Conservation (phyloP, 2,329 filamentous ascomycete species). For the Shiraia bambusicola region DNA sequence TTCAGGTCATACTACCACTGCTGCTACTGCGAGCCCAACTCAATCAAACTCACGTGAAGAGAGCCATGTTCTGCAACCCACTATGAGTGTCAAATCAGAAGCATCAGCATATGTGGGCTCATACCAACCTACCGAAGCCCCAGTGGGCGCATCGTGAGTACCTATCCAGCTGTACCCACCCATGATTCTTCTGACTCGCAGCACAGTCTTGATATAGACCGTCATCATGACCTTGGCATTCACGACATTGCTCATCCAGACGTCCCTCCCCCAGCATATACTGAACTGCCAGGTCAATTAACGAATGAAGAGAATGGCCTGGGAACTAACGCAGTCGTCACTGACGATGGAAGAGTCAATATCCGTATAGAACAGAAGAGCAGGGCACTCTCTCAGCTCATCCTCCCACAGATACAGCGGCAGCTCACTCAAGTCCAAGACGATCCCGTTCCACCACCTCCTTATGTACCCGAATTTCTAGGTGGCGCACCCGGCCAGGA, state of each 20-base stretch:
- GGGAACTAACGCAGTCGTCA: constrained; percentile 49
- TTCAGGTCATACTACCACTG: constrained; percentile 9
- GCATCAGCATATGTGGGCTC: constrained; percentile 30
- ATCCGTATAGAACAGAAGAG: constrained; percentile 45
- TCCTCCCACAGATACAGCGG: constrained; percentile 42
- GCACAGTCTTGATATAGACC: not conserved
- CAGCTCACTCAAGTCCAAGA: constrained; percentile 47
- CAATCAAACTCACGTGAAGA: constrained; percentile 5
- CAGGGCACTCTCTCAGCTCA: constrained; percentile 39
- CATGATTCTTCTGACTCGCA: constrained; percentile 13
- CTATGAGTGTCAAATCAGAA: no score
- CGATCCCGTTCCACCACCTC: constrained; percentile 61
- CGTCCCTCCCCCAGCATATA: constrained; percentile 45
- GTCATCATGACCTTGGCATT: constrained; percentile 17
- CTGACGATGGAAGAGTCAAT: constrained; percentile 45
- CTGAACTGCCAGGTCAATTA: constrained; percentile 45
- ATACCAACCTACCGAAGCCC: constrained; percentile 27
- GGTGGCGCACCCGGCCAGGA: constrained; percentile 64
- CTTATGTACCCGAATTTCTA: constrained; percentile 72
- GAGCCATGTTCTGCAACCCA: no score
- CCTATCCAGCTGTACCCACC: constrained; percentile 3
- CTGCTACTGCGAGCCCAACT: constrained; percentile 8
- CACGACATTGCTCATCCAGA: constrained; percentile 16
- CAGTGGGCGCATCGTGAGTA: not conserved
- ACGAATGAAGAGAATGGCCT: constrained; percentile 41